These are phyloP conservation scores for Tricholoma saponaceum DNA, from an alignment of 768 basidiomycete genomes.

Conservation along the genomic window DNA sequence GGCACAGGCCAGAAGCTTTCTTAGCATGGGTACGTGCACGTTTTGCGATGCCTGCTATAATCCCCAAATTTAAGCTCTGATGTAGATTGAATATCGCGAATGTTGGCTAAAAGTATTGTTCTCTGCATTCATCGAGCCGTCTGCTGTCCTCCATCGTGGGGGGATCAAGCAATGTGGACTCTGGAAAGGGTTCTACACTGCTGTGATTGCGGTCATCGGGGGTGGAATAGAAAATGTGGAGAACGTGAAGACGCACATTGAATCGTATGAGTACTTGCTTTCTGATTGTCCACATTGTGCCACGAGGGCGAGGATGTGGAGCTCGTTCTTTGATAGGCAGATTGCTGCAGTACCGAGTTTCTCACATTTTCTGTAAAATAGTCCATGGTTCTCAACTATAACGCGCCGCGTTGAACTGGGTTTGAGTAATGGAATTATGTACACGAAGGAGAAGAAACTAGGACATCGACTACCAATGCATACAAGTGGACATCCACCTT, in stretches of 20 bases:
- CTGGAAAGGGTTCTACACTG: background rate
- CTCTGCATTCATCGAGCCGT: background rate
- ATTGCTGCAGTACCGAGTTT: no score
- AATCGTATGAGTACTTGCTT: background rate
- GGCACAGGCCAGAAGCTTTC: background rate
- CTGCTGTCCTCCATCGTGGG: background rate
- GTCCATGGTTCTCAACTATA: no score
- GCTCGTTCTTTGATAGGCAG: no score
- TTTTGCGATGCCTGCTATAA: background rate
- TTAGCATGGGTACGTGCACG: background rate
- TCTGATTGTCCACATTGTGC: background rate
- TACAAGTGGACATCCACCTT: no score
- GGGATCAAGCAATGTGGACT: background rate
- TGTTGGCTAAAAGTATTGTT: background rate
- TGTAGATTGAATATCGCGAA: slow-evolving; percentile 1
- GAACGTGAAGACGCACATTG: background rate
- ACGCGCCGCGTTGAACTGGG: no score
- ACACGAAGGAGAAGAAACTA: no score
- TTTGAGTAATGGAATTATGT: no score
- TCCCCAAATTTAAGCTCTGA: background rate
- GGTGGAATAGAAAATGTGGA: no score
- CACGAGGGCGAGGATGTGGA: background rate
- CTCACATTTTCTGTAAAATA: no score
- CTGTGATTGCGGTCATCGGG: background rate
- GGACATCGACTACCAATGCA: no score